A percentile compares a stretch with the other conserved stretches of the same genome.
These are phyloP conservation scores for Leccinum variicolor DNA, from an alignment of 768 basidiomycete genomes.

Conservation along the genomic window DNA sequence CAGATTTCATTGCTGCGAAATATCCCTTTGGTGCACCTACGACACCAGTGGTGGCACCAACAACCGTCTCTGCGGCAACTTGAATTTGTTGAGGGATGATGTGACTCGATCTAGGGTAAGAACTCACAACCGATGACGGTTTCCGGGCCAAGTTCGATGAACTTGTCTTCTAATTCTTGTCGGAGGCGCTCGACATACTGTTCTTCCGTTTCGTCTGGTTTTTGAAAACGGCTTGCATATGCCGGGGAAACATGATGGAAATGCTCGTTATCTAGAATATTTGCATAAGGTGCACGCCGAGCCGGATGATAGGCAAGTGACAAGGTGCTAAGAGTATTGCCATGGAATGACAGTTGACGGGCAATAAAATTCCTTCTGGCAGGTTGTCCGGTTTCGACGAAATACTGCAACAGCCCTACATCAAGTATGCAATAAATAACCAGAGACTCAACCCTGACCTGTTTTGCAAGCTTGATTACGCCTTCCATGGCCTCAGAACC, in stretches of 20 bases:
- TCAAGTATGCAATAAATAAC: conserved; percentile 4
- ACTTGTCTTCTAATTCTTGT: conserved; percentile 83
- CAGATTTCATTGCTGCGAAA: conserved; percentile 79
- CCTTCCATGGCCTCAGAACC: conserved; percentile 90
- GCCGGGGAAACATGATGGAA: conserved; percentile 90
- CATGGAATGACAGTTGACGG: conserved; percentile 77
- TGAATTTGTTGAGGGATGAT: not conserved
- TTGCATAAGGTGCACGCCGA: conserved; percentile 66
- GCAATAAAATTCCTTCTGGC: conserved; percentile 78
- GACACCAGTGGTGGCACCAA: conserved; percentile 80
- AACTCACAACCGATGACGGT: conserved; percentile 78
- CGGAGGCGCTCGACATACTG: conserved; percentile 76
- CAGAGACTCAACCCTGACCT: conserved; percentile 40
- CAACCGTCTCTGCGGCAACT: conserved; percentile 87
- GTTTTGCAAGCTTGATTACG: conserved; percentile 77
- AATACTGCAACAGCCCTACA: conserved; percentile 48
- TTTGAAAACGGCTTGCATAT: conserved; percentile 77
- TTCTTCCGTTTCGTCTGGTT: conserved; percentile 65
- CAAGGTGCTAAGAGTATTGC: conserved; percentile 73
- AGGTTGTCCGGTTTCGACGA: conserved; percentile 62
- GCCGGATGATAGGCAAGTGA: conserved; percentile 63
- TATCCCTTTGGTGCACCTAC: conserved; percentile 80
- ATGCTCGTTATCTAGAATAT: conserved; percentile 56
- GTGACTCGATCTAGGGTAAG: not conserved
- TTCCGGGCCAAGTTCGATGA: conserved; percentile 75